phyloP scores from a whole-genome alignment of 1,284 basidiomycete genomes.

The Marasmius sp. region DNA sequence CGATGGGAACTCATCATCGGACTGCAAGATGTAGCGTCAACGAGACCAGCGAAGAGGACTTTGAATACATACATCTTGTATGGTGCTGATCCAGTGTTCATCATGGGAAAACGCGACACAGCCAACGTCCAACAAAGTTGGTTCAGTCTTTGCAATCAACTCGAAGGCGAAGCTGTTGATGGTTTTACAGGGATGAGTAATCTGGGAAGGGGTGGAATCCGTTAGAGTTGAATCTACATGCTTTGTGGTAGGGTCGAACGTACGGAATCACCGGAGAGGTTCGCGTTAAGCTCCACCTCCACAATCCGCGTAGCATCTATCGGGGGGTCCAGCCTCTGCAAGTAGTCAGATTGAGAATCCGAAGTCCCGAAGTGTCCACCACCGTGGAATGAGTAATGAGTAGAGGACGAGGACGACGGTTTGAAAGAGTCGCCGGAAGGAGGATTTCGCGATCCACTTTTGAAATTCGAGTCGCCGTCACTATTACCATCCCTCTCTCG shows the following conservation, averaged over 20 bases:
- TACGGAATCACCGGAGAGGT: not conserved
- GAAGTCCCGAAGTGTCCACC: too few species aligned
- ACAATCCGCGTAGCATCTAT: too few species aligned
- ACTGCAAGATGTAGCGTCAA: not conserved
- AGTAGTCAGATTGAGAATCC: too few species aligned
- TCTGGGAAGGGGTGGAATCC: not conserved
- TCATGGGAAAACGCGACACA: slow-evolving; percentile 12
- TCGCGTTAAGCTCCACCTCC: not conserved
- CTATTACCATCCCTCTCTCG: too few species aligned
- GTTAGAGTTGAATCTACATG: too few species aligned
- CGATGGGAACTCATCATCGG: not conserved
- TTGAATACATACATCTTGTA: slow-evolving; percentile 1
- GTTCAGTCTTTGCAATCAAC: not conserved
- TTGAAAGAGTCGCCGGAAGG: too few species aligned
- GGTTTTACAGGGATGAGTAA: slow-evolving; percentile 9
- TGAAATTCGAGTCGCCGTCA: too few species aligned
- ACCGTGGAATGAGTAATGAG: too few species aligned
- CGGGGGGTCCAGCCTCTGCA: too few species aligned
- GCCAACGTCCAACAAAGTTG: slow-evolving; percentile 1
- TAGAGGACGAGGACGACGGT: too few species aligned
- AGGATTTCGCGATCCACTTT: too few species aligned
- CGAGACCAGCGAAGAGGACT: not conserved
- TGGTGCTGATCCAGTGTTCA: slow-evolving; percentile 7
- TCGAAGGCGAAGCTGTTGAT: slow-evolving; percentile 8
- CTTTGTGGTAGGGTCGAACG: too few species aligned